These are phyloP conservation scores for Goffeauzyma gilvescens DNA, from an alignment of 768 basidiomycete genomes.

Conservation along the genomic window DNA sequence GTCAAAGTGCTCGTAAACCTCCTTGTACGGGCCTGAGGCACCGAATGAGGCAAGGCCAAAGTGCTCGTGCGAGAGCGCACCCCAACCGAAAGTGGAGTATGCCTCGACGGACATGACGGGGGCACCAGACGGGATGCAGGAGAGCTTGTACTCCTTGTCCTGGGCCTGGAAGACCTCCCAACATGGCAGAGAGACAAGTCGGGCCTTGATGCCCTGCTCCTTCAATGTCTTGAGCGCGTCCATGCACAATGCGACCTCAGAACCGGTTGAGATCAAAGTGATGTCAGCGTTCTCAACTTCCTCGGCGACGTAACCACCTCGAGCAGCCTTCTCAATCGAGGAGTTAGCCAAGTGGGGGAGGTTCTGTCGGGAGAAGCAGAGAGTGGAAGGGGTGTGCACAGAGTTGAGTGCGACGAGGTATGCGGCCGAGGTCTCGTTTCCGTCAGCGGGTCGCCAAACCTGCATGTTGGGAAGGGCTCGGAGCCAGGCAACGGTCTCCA, in stretches of 20 bases:
- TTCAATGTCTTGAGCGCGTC: conserved; percentile 68
- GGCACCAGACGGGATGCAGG: conserved; percentile 70
- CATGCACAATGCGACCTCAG: conserved; percentile 69
- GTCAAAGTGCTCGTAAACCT: conserved; percentile 81
- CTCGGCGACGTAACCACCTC: conserved; percentile 75
- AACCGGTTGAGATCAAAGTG: conserved; percentile 74
- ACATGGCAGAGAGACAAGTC: conserved; percentile 74
- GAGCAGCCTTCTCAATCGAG: conserved; percentile 58
- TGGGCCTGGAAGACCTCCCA: conserved; percentile 72
- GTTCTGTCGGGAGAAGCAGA: conserved; percentile 13
- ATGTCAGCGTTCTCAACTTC: conserved; percentile 59
- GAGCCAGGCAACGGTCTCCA: conserved; percentile 70
- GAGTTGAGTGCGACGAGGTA: conserved; percentile 64
- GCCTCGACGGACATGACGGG: conserved; percentile 83
- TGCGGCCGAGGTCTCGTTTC: conserved; percentile 89
- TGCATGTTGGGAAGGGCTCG: conserved; percentile 79
- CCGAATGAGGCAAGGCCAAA: conserved; percentile 48
- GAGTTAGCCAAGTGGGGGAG: conserved; percentile 80
- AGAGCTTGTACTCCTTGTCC: conserved; percentile 54
- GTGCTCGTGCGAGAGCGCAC: conserved; percentile 69
- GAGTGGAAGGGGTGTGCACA: conserved; percentile 56
- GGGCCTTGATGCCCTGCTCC: conserved; percentile 55
- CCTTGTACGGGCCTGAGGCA: conserved; percentile 69
- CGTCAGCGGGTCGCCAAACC: conserved; percentile 65
- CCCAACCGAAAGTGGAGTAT: conserved; percentile 56